Base-by-base conservation (phyloP, 2,329 filamentous ascomycete species). In the Periglandula ipomoeae region DNA sequence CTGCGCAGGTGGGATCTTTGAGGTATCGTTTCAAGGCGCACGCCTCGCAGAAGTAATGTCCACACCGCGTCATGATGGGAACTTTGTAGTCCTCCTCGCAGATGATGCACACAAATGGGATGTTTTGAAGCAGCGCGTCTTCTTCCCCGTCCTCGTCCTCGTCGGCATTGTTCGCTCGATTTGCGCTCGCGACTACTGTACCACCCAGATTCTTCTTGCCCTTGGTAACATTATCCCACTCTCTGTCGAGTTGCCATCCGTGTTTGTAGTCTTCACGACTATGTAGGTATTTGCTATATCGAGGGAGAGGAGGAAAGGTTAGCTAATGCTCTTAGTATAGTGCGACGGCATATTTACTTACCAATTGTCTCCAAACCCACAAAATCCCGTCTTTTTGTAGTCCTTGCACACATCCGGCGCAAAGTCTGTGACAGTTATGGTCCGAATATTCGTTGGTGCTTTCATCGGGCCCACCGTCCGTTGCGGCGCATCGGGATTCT, bases 361-460 rank as follows among this genome's bases (percentile, higher is more conserved):
- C 55, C 82, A 20, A 70, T 87, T 55, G 10, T 65, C 63, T 0
- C 62, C 61, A 11, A 58, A 66, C 0, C 64, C 64, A 35, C 64
- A 68, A 13, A 55, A 61, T 0, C 85, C 85, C 0, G 84, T 93
- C 59, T 87, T 78, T 57, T 91, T 91, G 67, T 88, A 93, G 62
- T 97, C 93, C 65, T 97, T 97, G 69, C 93, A 98, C 0, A 95
- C 87, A 56, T 97, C 91, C 0, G 91, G 89, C 0, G 87, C 85
- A 62, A 88, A 97, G 62, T 98, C 93, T 27, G 82, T 95, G 6
- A 91, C 78, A 0, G 90, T 97, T 54, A 95, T 85, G 2, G 87
- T 95, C 46, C 93, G 82, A 49, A 98, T 84, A 59, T 97, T 97
- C 1, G 87, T 87, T 0, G 91, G 78, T 1, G 87, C 85, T 66